Conservation (phyloP, 2,329 filamentous ascomycete species). For the Aureobasidium sp. region DNA sequence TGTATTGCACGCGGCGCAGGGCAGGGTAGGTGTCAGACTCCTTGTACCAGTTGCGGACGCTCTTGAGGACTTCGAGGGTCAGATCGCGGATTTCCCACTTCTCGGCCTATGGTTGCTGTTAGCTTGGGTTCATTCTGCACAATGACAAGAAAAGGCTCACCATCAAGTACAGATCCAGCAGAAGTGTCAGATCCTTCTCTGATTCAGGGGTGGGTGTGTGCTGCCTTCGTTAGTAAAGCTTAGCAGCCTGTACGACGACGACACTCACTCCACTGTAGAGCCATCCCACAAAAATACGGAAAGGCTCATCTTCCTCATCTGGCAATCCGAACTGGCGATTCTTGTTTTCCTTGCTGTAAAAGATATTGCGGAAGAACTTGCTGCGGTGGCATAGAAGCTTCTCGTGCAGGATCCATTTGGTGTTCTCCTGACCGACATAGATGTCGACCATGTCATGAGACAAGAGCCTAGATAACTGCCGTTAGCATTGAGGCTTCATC, state of each 20-base stretch:
- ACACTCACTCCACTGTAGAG: slow-evolving; percentile 38
- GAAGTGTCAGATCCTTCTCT: slow-evolving; percentile 43
- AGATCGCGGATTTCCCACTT: slow-evolving; percentile 46
- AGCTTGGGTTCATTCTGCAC: not conserved
- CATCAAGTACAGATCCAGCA: slow-evolving; percentile 51
- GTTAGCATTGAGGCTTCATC: not conserved
- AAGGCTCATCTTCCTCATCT: slow-evolving; percentile 46
- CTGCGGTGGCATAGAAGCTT: slow-evolving; percentile 50
- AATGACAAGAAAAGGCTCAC: slow-evolving; percentile 12
- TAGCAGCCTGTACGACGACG: too few species aligned
- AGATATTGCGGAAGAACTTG: slow-evolving; percentile 47
- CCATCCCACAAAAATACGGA: slow-evolving; percentile 49
- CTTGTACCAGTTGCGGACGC: slow-evolving; percentile 46
- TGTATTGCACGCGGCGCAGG: slow-evolving; percentile 47
- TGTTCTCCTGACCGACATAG: slow-evolving; percentile 49
- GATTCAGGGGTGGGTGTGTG: slow-evolving; percentile 41
- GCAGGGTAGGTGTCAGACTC: slow-evolving; percentile 47
- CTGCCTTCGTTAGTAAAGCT: too few species aligned
- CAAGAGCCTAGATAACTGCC: slow-evolving; percentile 41
- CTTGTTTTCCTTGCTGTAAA: slow-evolving; percentile 36
- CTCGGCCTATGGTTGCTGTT: slow-evolving; percentile 27
- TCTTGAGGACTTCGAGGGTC: slow-evolving; percentile 42
- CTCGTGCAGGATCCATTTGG: slow-evolving; percentile 50
- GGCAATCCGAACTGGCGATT: slow-evolving; percentile 39
- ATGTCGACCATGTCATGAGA: slow-evolving; percentile 49